Evolutionary conservation across 805 yeast genomes (phyloP), one percentile per base, ranked within the genome.

Genomic region (Hanseniaspora lindneri): DNA sequence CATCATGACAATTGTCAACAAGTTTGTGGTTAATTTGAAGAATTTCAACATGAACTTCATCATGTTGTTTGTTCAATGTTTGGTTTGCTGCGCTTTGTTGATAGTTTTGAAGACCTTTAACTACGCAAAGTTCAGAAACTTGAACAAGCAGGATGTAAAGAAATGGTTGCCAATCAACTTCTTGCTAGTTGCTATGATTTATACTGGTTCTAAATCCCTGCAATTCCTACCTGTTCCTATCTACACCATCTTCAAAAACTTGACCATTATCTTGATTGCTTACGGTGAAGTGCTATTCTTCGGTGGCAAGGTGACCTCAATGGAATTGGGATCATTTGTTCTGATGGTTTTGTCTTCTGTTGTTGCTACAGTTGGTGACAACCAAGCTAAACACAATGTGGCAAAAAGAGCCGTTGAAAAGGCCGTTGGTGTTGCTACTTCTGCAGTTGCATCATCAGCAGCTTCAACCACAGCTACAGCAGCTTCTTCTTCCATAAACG

Each of bases 261-360:
- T 92, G 67, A 89, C 98, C 53, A 92, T 92, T 62, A 89, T 92
- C 56, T 71, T 92, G 62, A 92, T 92, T 65, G 97, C 98, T 30
- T 92, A 92, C 65, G 97, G 97, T 71, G 98, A 92, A 70, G 96
- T 89, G 30, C 58, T 92, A 53, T 89, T 96, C 94, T 92, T 89
- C 60, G 95, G 96, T 53, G 96, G 96, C 55, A 68, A 72, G 53
- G 96, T 89, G 58, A 79, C 95, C 47, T 66, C 88, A 33, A 80
- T 88, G 92, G 87, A 94, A 41, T 71, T 92, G 55, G 80, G 86
- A 36, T 83, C 97, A 1, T 92, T 92, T 66, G 61, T 79, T 47
- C 73, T 92, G 64, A 92, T 92, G 94, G 96, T 92, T 47, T 71
- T 92, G 51, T 88, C 97, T 10, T 86, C 96, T n/a, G 79, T 92